Percentiles rank a stretch among this genome's conserved stretches.
phyloP scores from a whole-genome alignment of 257 asterid genomes.

The Primulina huaijiensis region DNA sequence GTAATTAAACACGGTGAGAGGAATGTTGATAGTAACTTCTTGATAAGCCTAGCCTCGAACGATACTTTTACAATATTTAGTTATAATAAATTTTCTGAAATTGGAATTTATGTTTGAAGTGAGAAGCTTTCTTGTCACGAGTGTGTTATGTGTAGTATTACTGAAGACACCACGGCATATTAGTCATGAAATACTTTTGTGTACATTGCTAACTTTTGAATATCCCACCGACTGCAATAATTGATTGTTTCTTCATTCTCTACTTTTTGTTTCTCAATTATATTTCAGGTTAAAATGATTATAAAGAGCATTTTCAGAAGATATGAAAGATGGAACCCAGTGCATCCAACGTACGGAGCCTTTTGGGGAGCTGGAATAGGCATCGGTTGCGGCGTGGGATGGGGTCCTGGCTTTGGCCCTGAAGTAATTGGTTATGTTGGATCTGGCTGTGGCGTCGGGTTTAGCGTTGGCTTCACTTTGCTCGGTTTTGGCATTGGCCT shows the following conservation, averaged over 20 bases:
- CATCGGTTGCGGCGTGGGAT: constrained; percentile 93
- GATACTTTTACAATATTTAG: not conserved
- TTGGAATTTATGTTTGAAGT: not conserved
- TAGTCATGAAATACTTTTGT: not conserved
- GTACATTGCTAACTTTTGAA: constrained; percentile 2
- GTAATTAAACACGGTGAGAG: no score
- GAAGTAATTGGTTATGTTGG: constrained; percentile 93
- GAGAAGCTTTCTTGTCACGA: no score
- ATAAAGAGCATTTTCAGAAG: constrained; percentile 72
- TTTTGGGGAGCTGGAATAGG: constrained; percentile 97
- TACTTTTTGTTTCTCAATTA: constrained; percentile 4
- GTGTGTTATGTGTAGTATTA: no score
- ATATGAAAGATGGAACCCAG: constrained; percentile 88
- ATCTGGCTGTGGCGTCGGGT: constrained; percentile 94
- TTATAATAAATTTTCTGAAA: no score
- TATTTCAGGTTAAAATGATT: constrained; percentile 67
- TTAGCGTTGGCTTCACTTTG: constrained; percentile 77
- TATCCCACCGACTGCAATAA: not conserved
- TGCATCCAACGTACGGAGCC: constrained; percentile 83
- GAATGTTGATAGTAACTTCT: no score
- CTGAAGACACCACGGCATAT: no score
- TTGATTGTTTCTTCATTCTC: not conserved
- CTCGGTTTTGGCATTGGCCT: constrained; percentile 85
- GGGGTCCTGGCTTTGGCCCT: constrained; percentile 99
- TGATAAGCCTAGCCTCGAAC: not conserved